phyloP scores from a whole-genome alignment of 345 rosid species.

The Erucastrum elatum region DNA sequence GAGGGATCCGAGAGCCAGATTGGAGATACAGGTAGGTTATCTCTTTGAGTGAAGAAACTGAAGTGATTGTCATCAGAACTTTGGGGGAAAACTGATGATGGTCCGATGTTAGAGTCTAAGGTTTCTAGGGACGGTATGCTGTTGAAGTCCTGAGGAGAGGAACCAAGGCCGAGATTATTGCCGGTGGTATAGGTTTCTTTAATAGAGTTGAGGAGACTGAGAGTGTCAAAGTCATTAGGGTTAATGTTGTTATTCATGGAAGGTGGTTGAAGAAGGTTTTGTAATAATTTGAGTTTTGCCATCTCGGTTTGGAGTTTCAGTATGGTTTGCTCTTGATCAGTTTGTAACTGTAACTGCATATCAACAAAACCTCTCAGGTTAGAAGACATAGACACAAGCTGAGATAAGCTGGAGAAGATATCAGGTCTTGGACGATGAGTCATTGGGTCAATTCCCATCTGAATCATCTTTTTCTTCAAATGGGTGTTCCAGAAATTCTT shows the following conservation, averaged over 20 bases:
- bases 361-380: constrained; percentile 33
- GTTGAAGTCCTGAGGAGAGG: constrained; percentile 36
- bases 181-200: constrained; percentile 22
- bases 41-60: constrained; percentile 27
- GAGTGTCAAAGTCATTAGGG: constrained; percentile 34
- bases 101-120: constrained; percentile 25
- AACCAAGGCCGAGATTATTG: constrained; percentile 16
- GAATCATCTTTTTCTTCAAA: constrained; percentile 72
- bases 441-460: constrained; percentile 78
- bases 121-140: constrained; percentile 32
- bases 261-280: constrained; percentile 37
- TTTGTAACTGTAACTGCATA: constrained; percentile 30
- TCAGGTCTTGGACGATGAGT: constrained; percentile 73
- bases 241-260: constrained; percentile 18
- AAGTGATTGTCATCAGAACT: constrained; percentile 14
- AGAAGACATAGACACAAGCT: constrained; percentile 38
- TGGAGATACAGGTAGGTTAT: constrained; percentile 31
- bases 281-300: constrained; percentile 33
- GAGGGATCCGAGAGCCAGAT: constrained; percentile 32
- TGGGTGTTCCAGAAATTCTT: constrained; percentile 87
- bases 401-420: constrained; percentile 38
- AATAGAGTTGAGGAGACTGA: constrained; percentile 26
- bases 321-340: constrained; percentile 27
- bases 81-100: constrained; percentile 24
- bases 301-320: constrained; percentile 41